Evolutionary conservation across 352 stramenopile species (phyloP), one percentile per base, ranked within the genome.

Genomic region (Albugo candida): DNA sequence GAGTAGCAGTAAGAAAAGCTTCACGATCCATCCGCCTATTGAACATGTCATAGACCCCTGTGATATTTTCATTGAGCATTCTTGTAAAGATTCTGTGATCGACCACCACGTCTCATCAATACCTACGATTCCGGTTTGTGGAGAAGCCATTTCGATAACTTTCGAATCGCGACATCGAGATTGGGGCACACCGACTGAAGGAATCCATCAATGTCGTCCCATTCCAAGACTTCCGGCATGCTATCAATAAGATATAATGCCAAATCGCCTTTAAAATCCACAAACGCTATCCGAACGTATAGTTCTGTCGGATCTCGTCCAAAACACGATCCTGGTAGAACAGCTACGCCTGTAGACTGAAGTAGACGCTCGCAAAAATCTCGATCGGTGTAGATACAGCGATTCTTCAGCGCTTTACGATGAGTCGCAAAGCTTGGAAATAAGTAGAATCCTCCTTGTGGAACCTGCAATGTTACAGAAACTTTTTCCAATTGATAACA

Each of bases 171-270:
- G 11, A 77, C 72, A 53, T 83, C 75, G 43, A 92, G 56, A 57
- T 92, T 88, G 11, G 78, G 78, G 45, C 78, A 92, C 49, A 92
- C 78, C 12, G 78, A 92, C 55, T 85, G 73, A 54, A 92, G 83
- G 52, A 92, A 92, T 21, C 73, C 68, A 44, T 87, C 71, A 21
- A 85, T 69, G 0, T 74, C 74, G 21, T 83, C 72, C 44, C 88
- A 43, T 24, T 59, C 65, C 21, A 77, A 58, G 37, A 84, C 69
- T 40, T 80, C 69, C 59, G 87, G 59, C 73, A 84, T 86, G 55
- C 75, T 88, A 51, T 87, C 75, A 52, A 92, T 84, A 1, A 88
- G 52, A 43, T 92, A 92, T 41, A 92, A 59, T 14, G 80, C 75
- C 39, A 91, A 72, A 19, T 88, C 80, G 45, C 80, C 80, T 52